Evolutionary conservation across 106 monocot genomes (phyloP).

Genomic region (Allium sativum): DNA sequence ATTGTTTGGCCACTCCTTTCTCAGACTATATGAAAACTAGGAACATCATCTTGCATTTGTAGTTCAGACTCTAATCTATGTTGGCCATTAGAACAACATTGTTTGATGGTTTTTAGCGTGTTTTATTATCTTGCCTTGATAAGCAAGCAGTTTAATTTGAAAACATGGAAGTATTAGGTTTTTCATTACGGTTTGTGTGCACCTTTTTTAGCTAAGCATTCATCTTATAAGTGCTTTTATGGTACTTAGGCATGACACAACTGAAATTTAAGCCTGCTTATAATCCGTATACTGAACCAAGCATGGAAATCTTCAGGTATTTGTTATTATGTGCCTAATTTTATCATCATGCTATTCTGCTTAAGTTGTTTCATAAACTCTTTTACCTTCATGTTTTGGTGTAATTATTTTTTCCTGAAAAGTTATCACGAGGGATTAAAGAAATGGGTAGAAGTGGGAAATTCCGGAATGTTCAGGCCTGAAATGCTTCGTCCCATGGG

Average conservation of each 20-base stretch:
- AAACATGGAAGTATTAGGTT: too few relatives aligned
- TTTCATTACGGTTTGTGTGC: too few relatives aligned
- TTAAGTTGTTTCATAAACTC: background rate
- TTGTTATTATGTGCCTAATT: background rate
- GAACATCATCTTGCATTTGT: too few relatives aligned
- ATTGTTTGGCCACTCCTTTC: too few relatives aligned
- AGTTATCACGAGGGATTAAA: slow-evolving; percentile 88
- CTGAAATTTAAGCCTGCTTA: slow-evolving; percentile 93
- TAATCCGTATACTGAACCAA: slow-evolving; percentile 97
- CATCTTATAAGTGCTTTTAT: background rate
- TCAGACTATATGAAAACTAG: too few relatives aligned
- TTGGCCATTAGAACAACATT: too few relatives aligned
- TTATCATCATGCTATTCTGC: background rate
- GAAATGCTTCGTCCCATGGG: slow-evolving; percentile 98
- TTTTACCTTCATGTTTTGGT: background rate
- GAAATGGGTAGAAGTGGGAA: slow-evolving; percentile 97
- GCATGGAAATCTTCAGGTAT: slow-evolving; percentile 99
- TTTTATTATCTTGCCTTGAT: too few relatives aligned
- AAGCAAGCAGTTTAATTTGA: too few relatives aligned
- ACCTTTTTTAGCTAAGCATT: background rate
- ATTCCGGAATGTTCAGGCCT: slow-evolving; percentile 96
- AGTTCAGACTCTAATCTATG: too few relatives aligned
- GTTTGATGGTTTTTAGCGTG: too few relatives aligned
- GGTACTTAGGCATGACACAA: slow-evolving; percentile 70
- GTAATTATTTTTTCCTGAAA: too few relatives aligned